Evolutionary conservation across 1,284 basidiomycete species (phyloP).

Genomic region (Exobasidium cylindrosporum): DNA sequence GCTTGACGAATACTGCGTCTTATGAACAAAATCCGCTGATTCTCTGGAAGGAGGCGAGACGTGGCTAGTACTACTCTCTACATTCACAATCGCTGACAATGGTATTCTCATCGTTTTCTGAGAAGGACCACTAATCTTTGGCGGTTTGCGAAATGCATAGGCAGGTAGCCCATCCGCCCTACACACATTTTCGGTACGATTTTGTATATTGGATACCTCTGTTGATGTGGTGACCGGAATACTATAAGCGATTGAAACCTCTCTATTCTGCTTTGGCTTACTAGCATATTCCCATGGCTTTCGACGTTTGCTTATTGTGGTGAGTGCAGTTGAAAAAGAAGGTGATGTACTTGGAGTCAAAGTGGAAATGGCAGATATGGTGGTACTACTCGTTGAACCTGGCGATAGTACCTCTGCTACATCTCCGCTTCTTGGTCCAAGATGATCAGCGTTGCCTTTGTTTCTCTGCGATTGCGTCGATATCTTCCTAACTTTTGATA

Average conservation of each 20-base stretch:
- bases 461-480: no score
- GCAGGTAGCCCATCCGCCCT: neutral
- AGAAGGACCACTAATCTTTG: neutral
- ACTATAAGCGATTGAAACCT: neutral
- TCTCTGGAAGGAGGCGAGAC: neutral
- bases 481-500: no score
- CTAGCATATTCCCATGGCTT: neutral
- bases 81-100: neutral
- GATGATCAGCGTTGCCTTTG: no score
- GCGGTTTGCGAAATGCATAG: neutral
- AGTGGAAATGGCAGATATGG: neutral
- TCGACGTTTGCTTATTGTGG: neutral
- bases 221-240: no score
- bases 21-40: no score
- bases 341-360: neutral
- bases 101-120: neutral
- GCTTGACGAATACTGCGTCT: no score
- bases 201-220: no score
- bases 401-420: neutral
- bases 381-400: neutral
- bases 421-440: neutral
- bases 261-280: neutral
- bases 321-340: neutral
- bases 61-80: neutral
- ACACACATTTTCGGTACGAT: no score